Base-by-base conservation (phyloP, 192 early-diverging fungal genomes). In the Backusella mclennaniae region DNA sequence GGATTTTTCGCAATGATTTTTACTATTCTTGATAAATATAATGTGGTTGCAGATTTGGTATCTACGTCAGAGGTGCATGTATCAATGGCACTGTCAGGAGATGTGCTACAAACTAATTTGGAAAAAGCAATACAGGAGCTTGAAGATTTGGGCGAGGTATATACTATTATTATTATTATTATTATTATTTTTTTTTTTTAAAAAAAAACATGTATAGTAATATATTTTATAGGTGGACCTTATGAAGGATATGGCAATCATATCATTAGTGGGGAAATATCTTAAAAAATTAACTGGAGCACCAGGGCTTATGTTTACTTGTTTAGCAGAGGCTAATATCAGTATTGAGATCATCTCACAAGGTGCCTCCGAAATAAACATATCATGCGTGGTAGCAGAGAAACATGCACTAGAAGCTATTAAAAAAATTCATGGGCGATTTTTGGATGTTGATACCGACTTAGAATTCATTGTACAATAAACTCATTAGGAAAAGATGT, bases 321-420 rank as follows among this genome's bases (percentile, higher is more conserved):
- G 91, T 7, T 83, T 97, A 49, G 92, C 94, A 15, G 86, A 89
- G 69, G 87, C 90, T 73, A 83, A 86, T 68, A 91, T 97, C 73
- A 97, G 95, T 81, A 95, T 97, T 73, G 96, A 97, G 81, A 97
- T 97, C 91, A 97, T 97, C 66, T 94, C 92, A 53, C 96, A 97
- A 84, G 96, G 95, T 33, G 94, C 96, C 7, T 91, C 89, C n/a
- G 96, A 97, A 83, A 96, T 97, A 81, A 97, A 97, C 82, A 97
- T 97, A 71, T 92, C 91, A 63, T 97, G 96, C 78, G 94, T 97
- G 19, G 92, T 97, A 75, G 88, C 88, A 17, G 87, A 92, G 70
- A 78, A 80, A 66, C 85, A 82, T 38, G 89, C 93, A 1, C 69
- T 87, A 1, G 73, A 76, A 5, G 96, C 96, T 6, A 83, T 97